A percentile compares a stretch with the other conserved stretches of the same genome.
phyloP scores from a whole-genome alignment of 495 filamentous ascomycete species.

The Immersiella caudata region DNA sequence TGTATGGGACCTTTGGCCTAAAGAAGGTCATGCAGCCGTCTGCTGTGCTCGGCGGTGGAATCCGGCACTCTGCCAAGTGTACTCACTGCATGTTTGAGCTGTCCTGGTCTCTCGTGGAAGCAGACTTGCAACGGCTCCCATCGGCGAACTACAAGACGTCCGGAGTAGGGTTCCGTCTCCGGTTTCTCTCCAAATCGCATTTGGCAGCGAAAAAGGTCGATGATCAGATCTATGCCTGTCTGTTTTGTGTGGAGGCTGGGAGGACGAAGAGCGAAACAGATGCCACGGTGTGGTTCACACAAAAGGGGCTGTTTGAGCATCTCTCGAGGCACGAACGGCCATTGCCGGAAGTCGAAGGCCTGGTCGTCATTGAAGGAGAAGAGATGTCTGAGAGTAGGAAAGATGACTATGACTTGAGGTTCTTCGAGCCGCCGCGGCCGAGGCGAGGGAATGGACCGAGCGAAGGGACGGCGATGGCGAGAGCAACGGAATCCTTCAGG shows the following conservation, averaged over 20 bases:
- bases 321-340: constrained; percentile 47
- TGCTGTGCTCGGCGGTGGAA: constrained; percentile 30
- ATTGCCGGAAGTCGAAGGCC: constrained; percentile 42
- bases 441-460: constrained; percentile 39
- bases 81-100: constrained; percentile 46
- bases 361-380: constrained; percentile 41
- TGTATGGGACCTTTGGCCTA: constrained; percentile 40
- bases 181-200: constrained; percentile 49
- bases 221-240: constrained; percentile 44
- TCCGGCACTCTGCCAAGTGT: constrained; percentile 41
- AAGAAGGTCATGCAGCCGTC: constrained; percentile 42
- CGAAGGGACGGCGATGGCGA: constrained; percentile 38
- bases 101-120: constrained; percentile 41
- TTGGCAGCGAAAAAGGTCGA: constrained; percentile 39
- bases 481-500: constrained; percentile 38
- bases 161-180: constrained; percentile 42
- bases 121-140: constrained; percentile 36
- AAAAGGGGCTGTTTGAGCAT: constrained; percentile 44
- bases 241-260: constrained; percentile 47
- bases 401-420: constrained; percentile 53
- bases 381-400: constrained; percentile 24
- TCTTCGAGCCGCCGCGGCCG: constrained; percentile 37
- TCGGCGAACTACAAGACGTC: constrained; percentile 39
- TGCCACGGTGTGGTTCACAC: constrained; percentile 47
- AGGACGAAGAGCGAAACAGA: constrained; percentile 43